Percentiles rank a stretch among this genome's conserved stretches.
Evolutionary conservation across 345 rosid species (phyloP).

Genomic region (Ailanthus altissimus): DNA sequence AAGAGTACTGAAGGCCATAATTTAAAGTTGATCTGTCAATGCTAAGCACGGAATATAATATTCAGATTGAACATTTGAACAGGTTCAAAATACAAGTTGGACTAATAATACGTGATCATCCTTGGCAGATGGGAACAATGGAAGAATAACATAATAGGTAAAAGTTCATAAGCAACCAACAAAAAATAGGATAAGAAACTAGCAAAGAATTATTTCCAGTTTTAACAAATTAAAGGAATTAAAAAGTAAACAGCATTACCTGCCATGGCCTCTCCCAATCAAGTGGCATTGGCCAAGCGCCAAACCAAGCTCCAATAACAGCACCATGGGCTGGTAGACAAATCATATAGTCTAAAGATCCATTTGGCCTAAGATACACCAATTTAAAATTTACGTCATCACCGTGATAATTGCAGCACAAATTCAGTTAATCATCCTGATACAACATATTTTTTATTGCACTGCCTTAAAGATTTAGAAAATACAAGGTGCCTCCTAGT

Average conservation of each 20-base stretch:
- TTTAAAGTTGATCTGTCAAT: background rate
- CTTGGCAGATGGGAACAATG: too few species aligned
- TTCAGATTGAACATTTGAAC: background rate
- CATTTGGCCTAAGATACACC: constrained; percentile 47
- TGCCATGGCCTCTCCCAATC: constrained; percentile 99
- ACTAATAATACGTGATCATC: too few species aligned
- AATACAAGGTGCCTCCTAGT: background rate
- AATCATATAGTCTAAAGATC: constrained; percentile 63
- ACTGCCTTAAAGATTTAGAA: background rate
- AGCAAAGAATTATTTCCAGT: background rate
- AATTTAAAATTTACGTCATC: constrained; percentile 22
- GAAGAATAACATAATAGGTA: background rate
- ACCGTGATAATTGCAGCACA: background rate
- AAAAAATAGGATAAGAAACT: constrained; percentile 1
- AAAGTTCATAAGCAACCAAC: background rate
- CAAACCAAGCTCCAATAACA: constrained; percentile 88
- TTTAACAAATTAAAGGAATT: background rate
- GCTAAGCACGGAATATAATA: background rate
- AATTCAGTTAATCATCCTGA: background rate
- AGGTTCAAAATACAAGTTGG: background rate
- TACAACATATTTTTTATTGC: background rate
- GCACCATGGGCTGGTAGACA: constrained; percentile 81
- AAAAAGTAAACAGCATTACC: constrained; percentile 40
- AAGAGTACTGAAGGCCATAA: background rate
- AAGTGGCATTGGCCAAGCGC: constrained; percentile 99